Evolutionary conservation across 352 stramenopile genomes (phyloP).

Genomic region (Saprolegnia parasitica): DNA sequence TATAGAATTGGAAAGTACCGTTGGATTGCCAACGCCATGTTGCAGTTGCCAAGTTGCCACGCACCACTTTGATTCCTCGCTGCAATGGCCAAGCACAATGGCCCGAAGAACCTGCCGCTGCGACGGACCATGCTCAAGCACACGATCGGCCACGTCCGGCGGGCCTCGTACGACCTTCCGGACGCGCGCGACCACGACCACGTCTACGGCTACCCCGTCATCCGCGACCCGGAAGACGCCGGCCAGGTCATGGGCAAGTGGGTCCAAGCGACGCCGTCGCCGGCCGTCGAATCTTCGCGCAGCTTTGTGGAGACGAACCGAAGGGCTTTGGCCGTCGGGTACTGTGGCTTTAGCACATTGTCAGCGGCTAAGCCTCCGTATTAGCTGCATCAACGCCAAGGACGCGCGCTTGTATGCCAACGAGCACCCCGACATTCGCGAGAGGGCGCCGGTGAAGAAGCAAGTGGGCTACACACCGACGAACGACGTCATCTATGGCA

Average conservation of each 20-base stretch:
- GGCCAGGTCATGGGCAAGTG: constrained; percentile 72
- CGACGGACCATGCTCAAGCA: constrained; percentile 82
- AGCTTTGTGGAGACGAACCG: constrained; percentile 82
- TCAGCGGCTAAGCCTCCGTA: constrained; percentile 6
- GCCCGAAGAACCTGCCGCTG: constrained; percentile 35
- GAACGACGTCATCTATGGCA: constrained; percentile 58
- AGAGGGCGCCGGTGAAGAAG: constrained; percentile 52
- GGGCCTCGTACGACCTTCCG: constrained; percentile 60
- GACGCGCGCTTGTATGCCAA: constrained; percentile 58
- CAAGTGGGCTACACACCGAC: constrained; percentile 51
- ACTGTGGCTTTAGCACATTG: too few species aligned
- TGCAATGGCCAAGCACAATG: constrained; percentile 25
- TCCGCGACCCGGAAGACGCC: constrained; percentile 61
- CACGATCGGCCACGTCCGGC: constrained; percentile 58
- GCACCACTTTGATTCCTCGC: not conserved
- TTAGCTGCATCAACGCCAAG: constrained; percentile 48
- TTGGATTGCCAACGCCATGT: not conserved
- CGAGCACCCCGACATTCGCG: constrained; percentile 66
- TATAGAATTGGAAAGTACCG: constrained; percentile 3
- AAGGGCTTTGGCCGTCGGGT: constrained; percentile 56
- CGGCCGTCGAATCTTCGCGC: constrained; percentile 48
- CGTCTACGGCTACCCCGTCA: constrained; percentile 66
- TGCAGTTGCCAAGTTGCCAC: not conserved
- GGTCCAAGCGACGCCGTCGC: constrained; percentile 58
- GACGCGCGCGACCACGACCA: constrained; percentile 55